These are phyloP conservation scores for Ligustrum vulgare DNA, from an alignment of 257 asterid genomes.

Conservation along the genomic window DNA sequence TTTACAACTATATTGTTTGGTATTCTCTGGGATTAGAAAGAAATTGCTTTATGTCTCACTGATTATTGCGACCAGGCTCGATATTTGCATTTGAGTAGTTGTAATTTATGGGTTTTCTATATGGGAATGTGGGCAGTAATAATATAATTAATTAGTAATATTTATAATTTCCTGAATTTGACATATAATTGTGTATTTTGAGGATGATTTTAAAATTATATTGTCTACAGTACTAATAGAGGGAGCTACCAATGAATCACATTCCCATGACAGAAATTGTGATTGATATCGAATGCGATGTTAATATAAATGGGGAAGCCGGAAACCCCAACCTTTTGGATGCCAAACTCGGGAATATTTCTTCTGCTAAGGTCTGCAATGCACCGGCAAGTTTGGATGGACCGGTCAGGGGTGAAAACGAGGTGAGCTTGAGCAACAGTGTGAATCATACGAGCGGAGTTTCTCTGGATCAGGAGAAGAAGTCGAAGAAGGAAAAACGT, in stretches of 20 bases:
- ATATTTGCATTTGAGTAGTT: not conserved
- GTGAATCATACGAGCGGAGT: constrained; percentile 21
- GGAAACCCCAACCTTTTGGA: constrained; percentile 29
- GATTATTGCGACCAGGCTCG: too few species aligned
- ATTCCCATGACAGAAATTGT: constrained; percentile 32
- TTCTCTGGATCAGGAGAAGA: constrained; percentile 37
- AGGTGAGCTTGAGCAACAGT: not conserved
- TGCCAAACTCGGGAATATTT: constrained; percentile 19
- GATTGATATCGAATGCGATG: constrained; percentile 47
- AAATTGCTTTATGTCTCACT: constrained; percentile 8
- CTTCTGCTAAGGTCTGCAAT: constrained; percentile 21
- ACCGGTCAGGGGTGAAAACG: constrained; percentile 26
- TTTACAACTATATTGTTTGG: not conserved
- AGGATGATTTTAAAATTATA: not conserved
- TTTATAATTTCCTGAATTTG: not conserved
- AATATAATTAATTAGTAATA: not conserved
- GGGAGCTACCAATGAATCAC: constrained; percentile 38
- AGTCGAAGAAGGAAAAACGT: constrained; percentile 50
- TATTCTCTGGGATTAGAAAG: constrained; percentile 9
- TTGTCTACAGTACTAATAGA: not conserved
- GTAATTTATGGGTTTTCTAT: not conserved
- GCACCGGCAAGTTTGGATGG: constrained; percentile 20
- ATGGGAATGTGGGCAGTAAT: not conserved
- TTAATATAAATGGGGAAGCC: constrained; percentile 30
- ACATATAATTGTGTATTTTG: not conserved